These are phyloP conservation scores for Periconia sp. DNA, from an alignment of 2,329 filamentous ascomycete species.

Conservation along the genomic window DNA sequence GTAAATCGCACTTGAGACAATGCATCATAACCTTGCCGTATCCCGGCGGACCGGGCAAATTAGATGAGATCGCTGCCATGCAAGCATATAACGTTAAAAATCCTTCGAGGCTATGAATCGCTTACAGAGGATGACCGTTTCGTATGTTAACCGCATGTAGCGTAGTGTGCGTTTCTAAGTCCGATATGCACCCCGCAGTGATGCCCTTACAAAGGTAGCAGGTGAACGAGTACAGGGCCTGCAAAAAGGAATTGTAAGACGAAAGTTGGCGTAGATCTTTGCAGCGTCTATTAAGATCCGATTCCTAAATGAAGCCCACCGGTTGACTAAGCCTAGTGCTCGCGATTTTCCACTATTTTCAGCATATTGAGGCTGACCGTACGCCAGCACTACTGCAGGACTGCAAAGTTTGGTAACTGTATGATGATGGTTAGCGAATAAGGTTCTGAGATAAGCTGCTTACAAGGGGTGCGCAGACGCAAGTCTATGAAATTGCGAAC, in stretches of 20 bases:
- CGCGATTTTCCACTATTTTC: background rate
- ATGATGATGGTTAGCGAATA: conserved; percentile 10
- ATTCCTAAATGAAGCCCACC: background rate
- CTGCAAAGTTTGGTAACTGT: background rate
- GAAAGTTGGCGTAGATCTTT: too few species aligned
- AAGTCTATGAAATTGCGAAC: conserved; percentile 4
- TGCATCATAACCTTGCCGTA: conserved; percentile 1
- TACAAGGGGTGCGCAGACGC: conserved; percentile 6
- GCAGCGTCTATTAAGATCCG: background rate
- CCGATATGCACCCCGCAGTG: background rate
- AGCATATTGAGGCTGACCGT: conserved; percentile 2
- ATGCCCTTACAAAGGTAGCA: too few species aligned
- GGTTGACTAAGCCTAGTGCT: background rate
- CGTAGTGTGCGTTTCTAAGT: background rate
- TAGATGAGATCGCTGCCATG: background rate
- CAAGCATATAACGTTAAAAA: conserved; percentile 6
- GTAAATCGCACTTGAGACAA: background rate
- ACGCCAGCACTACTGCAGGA: background rate
- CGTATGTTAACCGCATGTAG: background rate
- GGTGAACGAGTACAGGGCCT: too few species aligned
- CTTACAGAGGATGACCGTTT: background rate
- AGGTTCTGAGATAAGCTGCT: conserved; percentile 22
- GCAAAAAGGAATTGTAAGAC: too few species aligned
- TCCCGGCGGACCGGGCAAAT: background rate
- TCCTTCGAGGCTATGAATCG: conserved; percentile 1